Evolutionary conservation across 805 yeast species (phyloP), one percentile per base, ranked within the genome.

Genomic region (Monosporozyma servazzii): DNA sequence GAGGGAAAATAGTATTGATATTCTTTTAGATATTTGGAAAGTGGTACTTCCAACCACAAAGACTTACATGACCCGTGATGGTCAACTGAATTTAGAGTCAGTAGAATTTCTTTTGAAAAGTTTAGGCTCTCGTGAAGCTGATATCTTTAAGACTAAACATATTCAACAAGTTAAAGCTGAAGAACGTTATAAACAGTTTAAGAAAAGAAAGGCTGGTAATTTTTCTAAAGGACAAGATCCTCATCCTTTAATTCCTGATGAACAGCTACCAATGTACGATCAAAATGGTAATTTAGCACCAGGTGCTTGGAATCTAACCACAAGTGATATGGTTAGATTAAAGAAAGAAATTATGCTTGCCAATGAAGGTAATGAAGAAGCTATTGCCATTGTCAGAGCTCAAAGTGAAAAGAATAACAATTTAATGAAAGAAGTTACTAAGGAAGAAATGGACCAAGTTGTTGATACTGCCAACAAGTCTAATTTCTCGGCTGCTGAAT

Each of bases 1-100:
- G 43, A 80, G 99, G 59, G 98, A 93, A 67, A 87, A 88, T 62
- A 90, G 96, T 58, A 86, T 93, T 61, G 96, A 91, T 63, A 73
- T 79, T 23, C 71, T 93, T 50, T 83, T 88, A 11, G 77, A 75
- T 40, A 80, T 91, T 47, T 93, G 99, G 99, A 89, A 90, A 61
- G 73, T 77, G 36, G 67, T 77, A 1, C 65, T 93, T 47, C 85
- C 95, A 0, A 61, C 66, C 30, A 74, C 86, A 72, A 80, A 78
- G 48, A 85, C 86, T 20, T 93, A 84, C 66, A 76, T 93, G 63
- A 91, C 98, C 1, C 80, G 90, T 58, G 99, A 93, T 67, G 99
- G 99, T 42, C 74, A 74, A 17, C 76, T 93, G 48, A 82, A 88
- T 63, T 67, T 90, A 45, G 79, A 76, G 40, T 81, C 88, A 49